phyloP scores from a whole-genome alignment of 1,139 yeast genomes.

The Scheffersomyces insectosa region DNA sequence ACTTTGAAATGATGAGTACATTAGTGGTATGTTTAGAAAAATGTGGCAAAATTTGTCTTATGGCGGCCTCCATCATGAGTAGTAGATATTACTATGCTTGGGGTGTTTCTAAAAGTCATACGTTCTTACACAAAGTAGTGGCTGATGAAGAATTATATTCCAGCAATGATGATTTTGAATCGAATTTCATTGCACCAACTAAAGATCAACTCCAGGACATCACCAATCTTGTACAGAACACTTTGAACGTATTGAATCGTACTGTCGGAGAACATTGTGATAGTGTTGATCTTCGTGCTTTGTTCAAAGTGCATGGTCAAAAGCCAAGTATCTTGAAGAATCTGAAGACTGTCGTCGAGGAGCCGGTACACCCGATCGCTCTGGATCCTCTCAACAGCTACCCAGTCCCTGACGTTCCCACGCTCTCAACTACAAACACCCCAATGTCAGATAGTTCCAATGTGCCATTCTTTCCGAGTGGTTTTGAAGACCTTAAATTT shows the following conservation, averaged over 20 bases:
- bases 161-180: background rate
- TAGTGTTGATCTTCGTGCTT: background rate
- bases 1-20: background rate
- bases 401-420: background rate
- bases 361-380: no score
- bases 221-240: background rate
- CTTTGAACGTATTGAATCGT: background rate
- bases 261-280: background rate
- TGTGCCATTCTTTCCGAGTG: background rate
- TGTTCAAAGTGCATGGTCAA: conserved; percentile 1
- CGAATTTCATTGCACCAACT: background rate
- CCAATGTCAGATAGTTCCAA: background rate
- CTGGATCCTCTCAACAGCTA: background rate
- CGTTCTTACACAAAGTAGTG: conserved; percentile 8
- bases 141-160: conserved; percentile 7
- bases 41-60: background rate
- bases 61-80: background rate
- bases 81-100: conserved; percentile 12
- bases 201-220: conserved; percentile 1
- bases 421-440: background rate
- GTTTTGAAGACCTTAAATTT: conserved; percentile 7
- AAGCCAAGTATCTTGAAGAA: background rate
- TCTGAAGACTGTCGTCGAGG: background rate
- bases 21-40: background rate
- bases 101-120: conserved; percentile 10